A percentile compares a stretch with the other conserved stretches of the same genome.
Evolutionary conservation across 2,329 filamentous ascomycete species (phyloP).

Genomic region (Fusarium fujikuroi): DNA sequence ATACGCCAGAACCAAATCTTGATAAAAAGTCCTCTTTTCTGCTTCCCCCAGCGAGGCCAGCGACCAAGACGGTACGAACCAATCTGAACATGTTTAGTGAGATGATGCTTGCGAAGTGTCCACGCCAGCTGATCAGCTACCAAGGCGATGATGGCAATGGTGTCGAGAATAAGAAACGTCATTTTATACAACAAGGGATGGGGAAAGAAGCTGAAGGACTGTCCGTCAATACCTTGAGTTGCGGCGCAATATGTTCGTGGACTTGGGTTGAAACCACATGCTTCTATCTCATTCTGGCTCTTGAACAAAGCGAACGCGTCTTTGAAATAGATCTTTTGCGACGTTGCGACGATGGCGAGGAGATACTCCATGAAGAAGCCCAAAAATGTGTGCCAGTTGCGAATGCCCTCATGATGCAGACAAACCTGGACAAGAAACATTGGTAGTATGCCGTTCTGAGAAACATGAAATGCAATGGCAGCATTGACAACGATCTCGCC

Average conservation of each 20-base stretch:
- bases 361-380: constrained; percentile 54
- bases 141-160: constrained; percentile 50
- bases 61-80: constrained; percentile 48
- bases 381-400: constrained; percentile 54
- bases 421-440: constrained; percentile 53
- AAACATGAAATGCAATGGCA: constrained; percentile 52
- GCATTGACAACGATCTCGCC: constrained; percentile 53
- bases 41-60: constrained; percentile 46
- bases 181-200: constrained; percentile 53
- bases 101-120: constrained; percentile 51
- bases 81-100: constrained; percentile 47
- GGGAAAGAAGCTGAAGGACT: constrained; percentile 51
- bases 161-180: constrained; percentile 51
- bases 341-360: constrained; percentile 52
- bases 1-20: constrained; percentile 50
- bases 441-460: constrained; percentile 51
- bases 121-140: constrained; percentile 50
- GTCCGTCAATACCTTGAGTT: constrained; percentile 48
- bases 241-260: constrained; percentile 53
- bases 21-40: constrained; percentile 43
- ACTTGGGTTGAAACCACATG: constrained; percentile 52
- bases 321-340: constrained; percentile 50
- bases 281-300: constrained; percentile 46
- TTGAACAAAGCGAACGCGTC: constrained; percentile 51
- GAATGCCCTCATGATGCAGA: constrained; percentile 53